Conservation (phyloP, 2,329 filamentous ascomycete species). For the Ophiocordyceps australis region DNA sequence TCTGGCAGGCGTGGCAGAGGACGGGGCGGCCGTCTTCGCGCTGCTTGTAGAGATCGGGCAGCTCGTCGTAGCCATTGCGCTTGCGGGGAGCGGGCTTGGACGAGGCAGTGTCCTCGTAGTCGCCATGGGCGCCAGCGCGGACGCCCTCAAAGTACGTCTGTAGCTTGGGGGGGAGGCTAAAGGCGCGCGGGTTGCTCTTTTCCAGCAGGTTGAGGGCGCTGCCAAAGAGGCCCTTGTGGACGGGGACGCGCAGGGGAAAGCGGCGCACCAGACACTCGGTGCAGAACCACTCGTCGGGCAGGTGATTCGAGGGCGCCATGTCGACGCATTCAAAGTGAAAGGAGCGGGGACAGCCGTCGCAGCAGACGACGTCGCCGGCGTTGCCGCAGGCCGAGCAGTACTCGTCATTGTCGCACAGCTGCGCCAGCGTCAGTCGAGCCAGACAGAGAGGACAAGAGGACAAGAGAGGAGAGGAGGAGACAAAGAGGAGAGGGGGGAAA, state of each 20-base stretch:
- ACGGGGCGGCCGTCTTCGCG: conserved; percentile 62
- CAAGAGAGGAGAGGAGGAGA: not conserved
- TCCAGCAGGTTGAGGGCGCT: conserved; percentile 46
- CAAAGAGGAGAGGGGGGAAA: not conserved
- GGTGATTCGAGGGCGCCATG: conserved; percentile 50
- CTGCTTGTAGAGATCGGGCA: conserved; percentile 48
- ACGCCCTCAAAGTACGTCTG: conserved; percentile 69
- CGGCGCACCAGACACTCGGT: conserved; percentile 43
- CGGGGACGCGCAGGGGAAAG: conserved; percentile 24
- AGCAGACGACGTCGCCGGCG: conserved; percentile 75
- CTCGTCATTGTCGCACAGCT: conserved; percentile 60
- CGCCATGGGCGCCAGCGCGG: conserved; percentile 55
- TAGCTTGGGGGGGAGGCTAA: conserved; percentile 50
- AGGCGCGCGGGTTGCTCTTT: conserved; percentile 52
- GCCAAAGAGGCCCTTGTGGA: conserved; percentile 38
- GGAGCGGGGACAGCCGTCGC: conserved; percentile 76
- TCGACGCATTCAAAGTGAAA: conserved; percentile 85
- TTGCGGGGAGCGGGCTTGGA: conserved; percentile 37
- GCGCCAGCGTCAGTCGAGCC: conserved; percentile 9
- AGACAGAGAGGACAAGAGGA: not conserved
- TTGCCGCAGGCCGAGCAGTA: conserved; percentile 75
- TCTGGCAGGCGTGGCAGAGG: conserved; percentile 60
- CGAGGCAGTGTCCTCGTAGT: conserved; percentile 53
- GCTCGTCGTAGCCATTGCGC: conserved; percentile 38
- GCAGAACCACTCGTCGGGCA: conserved; percentile 74